These are phyloP conservation scores for Candida maesae DNA, from an alignment of 805 yeast genomes.

Conservation along the genomic window DNA sequence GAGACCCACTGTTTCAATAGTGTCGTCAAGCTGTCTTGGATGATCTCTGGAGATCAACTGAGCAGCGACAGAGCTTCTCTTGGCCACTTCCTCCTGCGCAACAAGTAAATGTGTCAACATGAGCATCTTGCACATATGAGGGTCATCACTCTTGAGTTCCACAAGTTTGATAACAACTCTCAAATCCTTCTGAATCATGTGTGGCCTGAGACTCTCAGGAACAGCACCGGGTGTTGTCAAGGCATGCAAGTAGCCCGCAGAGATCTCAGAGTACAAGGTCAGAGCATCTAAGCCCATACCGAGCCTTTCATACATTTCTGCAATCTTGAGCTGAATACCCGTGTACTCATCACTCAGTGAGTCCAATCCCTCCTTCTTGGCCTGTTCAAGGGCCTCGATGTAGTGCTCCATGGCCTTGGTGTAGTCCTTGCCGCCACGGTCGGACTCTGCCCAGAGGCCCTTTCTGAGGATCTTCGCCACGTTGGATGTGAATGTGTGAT, in stretches of 20 bases:
- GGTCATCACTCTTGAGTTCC: slow-evolving; percentile 47
- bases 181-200: slow-evolving; percentile 64
- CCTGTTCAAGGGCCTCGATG: slow-evolving; percentile 66
- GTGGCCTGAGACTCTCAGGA: slow-evolving; percentile 40
- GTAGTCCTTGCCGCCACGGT: slow-evolving; percentile 53
- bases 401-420: slow-evolving; percentile 67
- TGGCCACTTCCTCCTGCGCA: slow-evolving; percentile 63
- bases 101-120: slow-evolving; percentile 57
- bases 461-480: slow-evolving; percentile 71
- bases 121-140: slow-evolving; percentile 50
- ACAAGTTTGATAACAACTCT: slow-evolving; percentile 65
- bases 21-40: slow-evolving; percentile 5
- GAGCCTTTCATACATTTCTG: slow-evolving; percentile 79
- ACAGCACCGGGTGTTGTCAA: slow-evolving; percentile 39
- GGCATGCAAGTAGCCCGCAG: slow-evolving; percentile 53
- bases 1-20: background rate
- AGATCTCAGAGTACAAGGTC: slow-evolving; percentile 62
- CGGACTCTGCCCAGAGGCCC: slow-evolving; percentile 82
- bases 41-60: slow-evolving; percentile 30
- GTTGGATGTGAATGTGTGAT: slow-evolving; percentile 59
- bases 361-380: slow-evolving; percentile 52
- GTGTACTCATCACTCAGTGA: slow-evolving; percentile 76
- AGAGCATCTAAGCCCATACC: slow-evolving; percentile 60
- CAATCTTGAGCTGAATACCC: slow-evolving; percentile 83
- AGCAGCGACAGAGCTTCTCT: slow-evolving; percentile 33